Evolutionary conservation across 106 monocot genomes (phyloP).

Genomic region (Dioscorea alata): DNA sequence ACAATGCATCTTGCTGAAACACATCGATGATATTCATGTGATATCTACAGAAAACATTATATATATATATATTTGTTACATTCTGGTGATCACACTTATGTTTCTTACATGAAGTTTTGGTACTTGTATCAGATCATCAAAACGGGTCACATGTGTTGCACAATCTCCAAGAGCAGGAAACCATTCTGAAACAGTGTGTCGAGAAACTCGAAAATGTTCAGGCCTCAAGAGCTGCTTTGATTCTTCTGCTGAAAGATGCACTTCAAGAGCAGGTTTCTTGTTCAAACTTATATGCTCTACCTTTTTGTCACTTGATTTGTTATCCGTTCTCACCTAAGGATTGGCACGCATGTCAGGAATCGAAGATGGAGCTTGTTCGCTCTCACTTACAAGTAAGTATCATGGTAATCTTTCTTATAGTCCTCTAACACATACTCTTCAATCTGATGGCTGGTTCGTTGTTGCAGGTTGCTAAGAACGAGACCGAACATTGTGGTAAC

Average conservation of each 20-base stretch:
- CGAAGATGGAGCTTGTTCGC: conserved; percentile 58
- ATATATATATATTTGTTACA: no score
- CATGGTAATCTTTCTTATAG: no score
- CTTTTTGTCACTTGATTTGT: not conserved
- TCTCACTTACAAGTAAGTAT: conserved; percentile 75
- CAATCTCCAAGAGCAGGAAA: conserved; percentile 74
- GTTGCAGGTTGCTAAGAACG: no score
- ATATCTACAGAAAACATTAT: no score
- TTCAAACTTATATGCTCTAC: not conserved
- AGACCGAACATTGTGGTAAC: no score
- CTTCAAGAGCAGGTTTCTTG: conserved; percentile 67
- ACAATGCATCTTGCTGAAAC: no score
- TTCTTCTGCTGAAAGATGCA: conserved; percentile 71
- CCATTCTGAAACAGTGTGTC: conserved; percentile 58
- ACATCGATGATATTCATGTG: no score
- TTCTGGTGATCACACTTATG: no score
- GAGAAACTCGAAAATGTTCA: conserved; percentile 68
- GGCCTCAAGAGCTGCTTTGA: conserved; percentile 49
- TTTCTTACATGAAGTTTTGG: no score
- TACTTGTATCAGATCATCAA: conserved; percentile 38
- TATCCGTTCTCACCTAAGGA: not conserved
- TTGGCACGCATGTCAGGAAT: conserved; percentile 36
- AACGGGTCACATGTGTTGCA: conserved; percentile 35
- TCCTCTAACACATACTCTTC: no score
- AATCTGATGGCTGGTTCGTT: no score